Evolutionary conservation across 208 protist species (phyloP).

Genomic region (Trypanosoma platydactyli): DNA sequence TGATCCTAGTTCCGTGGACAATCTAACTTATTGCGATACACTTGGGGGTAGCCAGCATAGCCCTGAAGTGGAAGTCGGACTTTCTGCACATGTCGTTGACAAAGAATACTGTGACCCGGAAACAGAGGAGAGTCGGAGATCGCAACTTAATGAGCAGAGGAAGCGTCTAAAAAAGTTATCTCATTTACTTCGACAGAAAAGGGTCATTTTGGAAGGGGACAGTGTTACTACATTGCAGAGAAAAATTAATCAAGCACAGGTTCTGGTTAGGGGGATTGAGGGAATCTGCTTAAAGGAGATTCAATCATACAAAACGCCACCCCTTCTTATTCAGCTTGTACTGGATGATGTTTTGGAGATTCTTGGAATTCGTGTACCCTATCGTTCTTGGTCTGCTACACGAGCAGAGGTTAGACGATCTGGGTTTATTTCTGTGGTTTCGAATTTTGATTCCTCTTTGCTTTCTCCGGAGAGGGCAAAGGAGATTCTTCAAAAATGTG

Average conservation of each 20-base stretch:
- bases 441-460: slow-evolving; percentile 36
- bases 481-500: slow-evolving; percentile 33
- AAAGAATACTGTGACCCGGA: neutral
- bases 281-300: slow-evolving; percentile 37
- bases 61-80: slow-evolving; percentile 18
- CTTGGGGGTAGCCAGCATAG: slow-evolving; percentile 6
- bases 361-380: slow-evolving; percentile 25
- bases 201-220: slow-evolving; percentile 15
- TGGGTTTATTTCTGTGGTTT: slow-evolving; percentile 41
- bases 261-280: slow-evolving; percentile 36
- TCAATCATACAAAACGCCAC: slow-evolving; percentile 30
- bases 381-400: slow-evolving; percentile 28
- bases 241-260: slow-evolving; percentile 30
- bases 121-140: slow-evolving; percentile 4
- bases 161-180: slow-evolving; percentile 5
- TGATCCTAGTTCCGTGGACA: slow-evolving; percentile 18
- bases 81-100: no score
- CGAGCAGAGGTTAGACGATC: slow-evolving; percentile 24
- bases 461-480: slow-evolving; percentile 18
- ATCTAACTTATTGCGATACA: slow-evolving; percentile 22
- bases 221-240: slow-evolving; percentile 13
- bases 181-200: slow-evolving; percentile 11
- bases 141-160: slow-evolving; percentile 2
- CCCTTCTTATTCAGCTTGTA: slow-evolving; percentile 27
- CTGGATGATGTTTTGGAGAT: slow-evolving; percentile 42